Percentiles rank a stretch among this genome's conserved stretches.
Evolutionary conservation across 2,329 filamentous ascomycete genomes (phyloP).

Genomic region (Epichloe gansuensis): DNA sequence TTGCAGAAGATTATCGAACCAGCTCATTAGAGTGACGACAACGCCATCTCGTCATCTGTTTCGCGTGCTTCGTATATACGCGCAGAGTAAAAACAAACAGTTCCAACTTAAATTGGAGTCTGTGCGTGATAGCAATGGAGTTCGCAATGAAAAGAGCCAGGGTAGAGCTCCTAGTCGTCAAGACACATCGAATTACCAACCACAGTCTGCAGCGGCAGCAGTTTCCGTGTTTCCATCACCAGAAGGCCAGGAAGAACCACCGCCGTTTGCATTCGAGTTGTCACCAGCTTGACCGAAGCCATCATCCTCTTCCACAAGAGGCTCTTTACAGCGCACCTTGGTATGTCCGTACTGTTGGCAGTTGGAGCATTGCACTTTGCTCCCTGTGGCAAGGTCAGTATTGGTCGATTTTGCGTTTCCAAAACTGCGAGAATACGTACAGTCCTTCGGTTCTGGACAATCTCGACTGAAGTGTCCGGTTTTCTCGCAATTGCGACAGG

Average conservation of each 20-base stretch:
- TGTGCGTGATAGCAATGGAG: background rate
- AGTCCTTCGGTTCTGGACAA: conserved; percentile 42
- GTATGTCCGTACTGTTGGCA: conserved; percentile 28
- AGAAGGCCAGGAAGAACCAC: conserved; percentile 1
- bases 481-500: conserved; percentile 49
- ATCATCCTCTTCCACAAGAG: conserved; percentile 8
- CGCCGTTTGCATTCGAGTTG: conserved; percentile 5
- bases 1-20: background rate
- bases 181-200: background rate
- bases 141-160: background rate
- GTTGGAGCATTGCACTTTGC: conserved; percentile 27
- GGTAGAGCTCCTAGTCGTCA: background rate
- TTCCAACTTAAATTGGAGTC: background rate
- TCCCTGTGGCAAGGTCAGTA: conserved; percentile 17
- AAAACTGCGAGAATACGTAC: conserved; percentile 14
- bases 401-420: background rate
- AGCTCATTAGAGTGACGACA: background rate
- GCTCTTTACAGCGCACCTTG: conserved; percentile 25
- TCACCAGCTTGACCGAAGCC: conserved; percentile 5
- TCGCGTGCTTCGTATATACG: background rate
- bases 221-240: conserved; percentile 1
- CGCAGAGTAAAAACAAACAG: background rate
- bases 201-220: background rate
- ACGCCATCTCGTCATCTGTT: background rate
- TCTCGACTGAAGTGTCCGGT: conserved; percentile 51